Evolutionary conservation across 768 basidiomycete genomes (phyloP).

Genomic region (Thelephora aurantiotincta): DNA sequence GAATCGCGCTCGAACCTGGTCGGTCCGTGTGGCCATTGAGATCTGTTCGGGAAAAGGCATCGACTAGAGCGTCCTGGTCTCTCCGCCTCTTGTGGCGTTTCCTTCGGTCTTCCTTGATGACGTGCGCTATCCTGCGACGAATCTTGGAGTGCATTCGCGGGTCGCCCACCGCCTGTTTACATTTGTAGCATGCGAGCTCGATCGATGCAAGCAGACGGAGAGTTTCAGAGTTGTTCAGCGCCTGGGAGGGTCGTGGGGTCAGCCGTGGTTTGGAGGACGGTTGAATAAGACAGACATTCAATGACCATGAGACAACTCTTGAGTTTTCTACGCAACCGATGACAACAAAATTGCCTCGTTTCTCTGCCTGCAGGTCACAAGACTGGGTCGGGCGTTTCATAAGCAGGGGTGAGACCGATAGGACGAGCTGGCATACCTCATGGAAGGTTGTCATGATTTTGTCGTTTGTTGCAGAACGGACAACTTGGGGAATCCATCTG

Average conservation of each 20-base stretch:
- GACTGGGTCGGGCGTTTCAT: constrained; percentile 25
- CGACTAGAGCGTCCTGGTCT: constrained; percentile 73
- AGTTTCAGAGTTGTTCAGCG: constrained; percentile 72
- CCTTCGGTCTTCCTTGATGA: constrained; percentile 78
- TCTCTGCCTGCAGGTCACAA: constrained; percentile 65
- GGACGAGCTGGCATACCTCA: constrained; percentile 33
- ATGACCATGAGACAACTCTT: constrained; percentile 72
- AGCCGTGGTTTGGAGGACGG: constrained; percentile 5
- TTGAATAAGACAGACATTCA: constrained; percentile 37
- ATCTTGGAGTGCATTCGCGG: constrained; percentile 50
- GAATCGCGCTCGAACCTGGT: background rate
- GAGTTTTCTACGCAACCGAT: constrained; percentile 64
- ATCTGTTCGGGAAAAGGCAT: constrained; percentile 52
- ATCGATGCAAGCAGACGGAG: constrained; percentile 71
- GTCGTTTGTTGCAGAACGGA: constrained; percentile 47
- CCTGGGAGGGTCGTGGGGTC: constrained; percentile 26
- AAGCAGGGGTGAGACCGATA: constrained; percentile 2
- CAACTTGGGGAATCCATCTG: constrained; percentile 28
- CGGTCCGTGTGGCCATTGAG: constrained; percentile 14
- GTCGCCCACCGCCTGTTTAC: constrained; percentile 53
- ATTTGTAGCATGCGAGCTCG: constrained; percentile 72
- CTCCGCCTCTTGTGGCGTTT: constrained; percentile 70
- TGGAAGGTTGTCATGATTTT: constrained; percentile 59
- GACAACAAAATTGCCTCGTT: constrained; percentile 79
- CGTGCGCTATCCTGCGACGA: constrained; percentile 58